Percentiles rank a stretch among this genome's conserved stretches.
These are phyloP conservation scores for Blastocystis sp. DNA, from an alignment of 352 stramenopile species.

Conservation along the genomic window DNA sequence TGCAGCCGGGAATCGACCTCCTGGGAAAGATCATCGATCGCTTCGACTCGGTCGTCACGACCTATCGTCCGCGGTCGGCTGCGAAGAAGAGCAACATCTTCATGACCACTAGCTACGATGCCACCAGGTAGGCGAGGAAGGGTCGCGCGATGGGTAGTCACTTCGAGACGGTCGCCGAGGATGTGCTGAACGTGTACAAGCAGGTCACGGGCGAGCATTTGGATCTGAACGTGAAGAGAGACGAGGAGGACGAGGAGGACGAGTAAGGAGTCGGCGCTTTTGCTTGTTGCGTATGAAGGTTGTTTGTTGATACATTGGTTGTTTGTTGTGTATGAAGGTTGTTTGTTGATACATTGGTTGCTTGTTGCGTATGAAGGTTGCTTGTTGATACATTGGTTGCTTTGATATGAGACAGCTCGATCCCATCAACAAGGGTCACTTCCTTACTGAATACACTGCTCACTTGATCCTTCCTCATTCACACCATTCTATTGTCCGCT, in stretches of 20 bases:
- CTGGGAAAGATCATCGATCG: slow-evolving; percentile 86
- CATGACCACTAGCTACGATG: slow-evolving; percentile 87
- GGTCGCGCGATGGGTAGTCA: slow-evolving; percentile 64
- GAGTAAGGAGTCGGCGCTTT: background rate
- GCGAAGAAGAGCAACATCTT: slow-evolving; percentile 86
- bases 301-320: no score
- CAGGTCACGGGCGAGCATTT: slow-evolving; percentile 89
- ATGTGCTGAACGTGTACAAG: slow-evolving; percentile 91
- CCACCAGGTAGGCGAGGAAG: slow-evolving; percentile 60
- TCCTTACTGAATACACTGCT: no score
- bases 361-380: no score
- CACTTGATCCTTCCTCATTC: no score
- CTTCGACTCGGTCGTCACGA: slow-evolving; percentile 87
- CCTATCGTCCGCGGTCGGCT: slow-evolving; percentile 80
- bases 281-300: no score
- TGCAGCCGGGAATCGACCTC: slow-evolving; percentile 83
- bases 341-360: no score
- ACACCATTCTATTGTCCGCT: no score
- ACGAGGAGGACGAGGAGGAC: slow-evolving; percentile 36
- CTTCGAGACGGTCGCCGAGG: slow-evolving; percentile 89
- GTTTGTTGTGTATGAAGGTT: no score
- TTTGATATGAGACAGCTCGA: no score
- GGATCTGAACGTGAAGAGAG: slow-evolving; percentile 74
- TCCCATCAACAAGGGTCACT: no score
- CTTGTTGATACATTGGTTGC: no score